Conservation (phyloP, 345 rosid species). For the Gossypium anomalum region DNA sequence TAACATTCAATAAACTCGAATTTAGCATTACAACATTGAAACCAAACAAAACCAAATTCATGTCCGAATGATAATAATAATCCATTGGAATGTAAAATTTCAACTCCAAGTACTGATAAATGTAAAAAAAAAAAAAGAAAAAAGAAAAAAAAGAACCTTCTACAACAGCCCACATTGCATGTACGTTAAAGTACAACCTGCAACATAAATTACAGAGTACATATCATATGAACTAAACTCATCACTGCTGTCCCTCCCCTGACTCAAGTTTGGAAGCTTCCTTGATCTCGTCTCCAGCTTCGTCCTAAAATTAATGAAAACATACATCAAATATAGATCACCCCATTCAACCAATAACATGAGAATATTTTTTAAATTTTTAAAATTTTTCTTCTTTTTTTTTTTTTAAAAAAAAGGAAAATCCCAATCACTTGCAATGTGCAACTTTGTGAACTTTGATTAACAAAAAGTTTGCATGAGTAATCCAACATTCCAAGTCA, state of each 20-base stretch:
- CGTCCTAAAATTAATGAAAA: constrained; percentile 46
- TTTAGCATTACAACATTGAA: neutral
- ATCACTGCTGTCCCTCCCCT: constrained; percentile 50
- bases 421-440: neutral
- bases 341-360: neutral
- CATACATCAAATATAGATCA: neutral
- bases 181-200: neutral
- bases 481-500: neutral
- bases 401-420: neutral
- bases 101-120: neutral
- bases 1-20: neutral
- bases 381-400: too few relatives aligned
- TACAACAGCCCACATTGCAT: neutral
- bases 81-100: neutral
- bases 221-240: constrained; percentile 22
- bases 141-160: neutral
- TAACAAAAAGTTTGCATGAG: neutral
- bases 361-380: too few relatives aligned
- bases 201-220: constrained; percentile 1
- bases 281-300: constrained; percentile 82
- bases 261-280: constrained; percentile 69
- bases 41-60: neutral
- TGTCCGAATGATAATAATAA: neutral
- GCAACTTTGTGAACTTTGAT: neutral
- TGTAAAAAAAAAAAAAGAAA: neutral